Evolutionary conservation across 352 stramenopile genomes (phyloP), one percentile per base, ranked within the genome.

Genomic region (Phytophthora boehmeriae): DNA sequence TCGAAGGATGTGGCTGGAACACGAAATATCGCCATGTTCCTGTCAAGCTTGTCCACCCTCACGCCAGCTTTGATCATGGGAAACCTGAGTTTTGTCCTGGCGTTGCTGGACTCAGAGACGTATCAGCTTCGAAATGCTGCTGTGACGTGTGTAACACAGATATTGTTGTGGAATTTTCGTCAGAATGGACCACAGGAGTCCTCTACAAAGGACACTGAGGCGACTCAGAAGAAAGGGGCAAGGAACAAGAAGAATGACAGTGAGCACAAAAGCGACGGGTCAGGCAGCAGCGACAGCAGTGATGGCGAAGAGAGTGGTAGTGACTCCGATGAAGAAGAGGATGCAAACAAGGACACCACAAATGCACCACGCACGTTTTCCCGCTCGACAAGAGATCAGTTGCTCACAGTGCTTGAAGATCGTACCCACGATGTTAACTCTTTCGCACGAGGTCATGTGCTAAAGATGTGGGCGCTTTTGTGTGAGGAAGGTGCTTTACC

Each of bases 341-440:
- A 74, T 11, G 56, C 48, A 23, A 32, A 19, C 10, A 53, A 66
- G 28, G 20, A 66, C 13, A 49, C 70, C 16, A 13, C 25, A 13
- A 54, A 68, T 35, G 63, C 58, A 4, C 51, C 68, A 4, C 78
- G 76, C 14, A 78, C 66, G 16, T 72, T 93, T 28, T 92, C 82
- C 34, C 71, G 75, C 20, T 78, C 78, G 20, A 90, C 83, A 11
- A 75, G 87, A 58, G 75, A 90, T 44, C 73, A 87, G 41, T 53
- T 98, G 0, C 79, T 98, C 17, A 83, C 83, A 41, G 85, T 99
- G 41, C 69, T 99, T 0, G 80, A 91, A 44, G 88, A 97, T 50
- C 85, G 93, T 47, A 82, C 84, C n/a, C 78, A 92, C 38, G 96
- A 99, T 70, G 68, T 96, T 16, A 98, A 97, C 54, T 97, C 92